Percentiles rank a stretch among this genome's conserved stretches.
phyloP scores from a whole-genome alignment of 2,329 filamentous ascomycete species.

The Sporothrix mexicana region DNA sequence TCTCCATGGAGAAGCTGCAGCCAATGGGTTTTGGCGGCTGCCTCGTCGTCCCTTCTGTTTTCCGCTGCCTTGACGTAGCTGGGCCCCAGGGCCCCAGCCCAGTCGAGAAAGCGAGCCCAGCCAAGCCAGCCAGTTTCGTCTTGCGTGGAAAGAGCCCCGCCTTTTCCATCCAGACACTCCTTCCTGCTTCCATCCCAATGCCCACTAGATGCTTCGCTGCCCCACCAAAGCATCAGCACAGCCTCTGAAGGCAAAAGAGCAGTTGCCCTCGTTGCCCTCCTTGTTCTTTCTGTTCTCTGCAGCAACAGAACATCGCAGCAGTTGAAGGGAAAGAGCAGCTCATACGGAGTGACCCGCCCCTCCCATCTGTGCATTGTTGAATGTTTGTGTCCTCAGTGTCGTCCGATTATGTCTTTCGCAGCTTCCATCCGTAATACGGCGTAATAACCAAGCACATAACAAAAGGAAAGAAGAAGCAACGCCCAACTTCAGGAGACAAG shows the following conservation, averaged over 20 bases:
- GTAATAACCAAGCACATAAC: background rate
- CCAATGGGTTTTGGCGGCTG: conserved; percentile 16
- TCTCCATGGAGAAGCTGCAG: background rate
- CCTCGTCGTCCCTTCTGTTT: conserved; percentile 6
- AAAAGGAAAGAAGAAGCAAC: background rate
- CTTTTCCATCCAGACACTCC: conserved; percentile 21
- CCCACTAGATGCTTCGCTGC: conserved; percentile 12
- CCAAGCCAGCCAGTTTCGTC: background rate
- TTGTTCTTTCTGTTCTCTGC: background rate
- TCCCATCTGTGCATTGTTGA: background rate
- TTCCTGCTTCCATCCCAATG: background rate
- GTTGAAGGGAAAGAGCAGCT: conserved; percentile 7
- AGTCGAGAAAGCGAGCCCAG: background rate
- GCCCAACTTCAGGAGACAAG: too few relatives aligned
- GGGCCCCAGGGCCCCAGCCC: conserved; percentile 6
- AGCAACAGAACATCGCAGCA: conserved; percentile 1
- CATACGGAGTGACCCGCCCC: conserved; percentile 4
- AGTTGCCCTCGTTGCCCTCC: background rate
- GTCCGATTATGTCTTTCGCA: conserved; percentile 8
- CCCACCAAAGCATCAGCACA: conserved; percentile 31
- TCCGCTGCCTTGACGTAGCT: conserved; percentile 15
- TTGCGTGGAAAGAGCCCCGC: conserved; percentile 29
- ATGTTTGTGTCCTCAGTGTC: background rate
- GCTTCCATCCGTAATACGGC: conserved; percentile 2
- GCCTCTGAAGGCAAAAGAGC: conserved; percentile 18